Evolutionary conservation across 768 basidiomycete species (phyloP).

Genomic region (Asterophora lycoperdoides): DNA sequence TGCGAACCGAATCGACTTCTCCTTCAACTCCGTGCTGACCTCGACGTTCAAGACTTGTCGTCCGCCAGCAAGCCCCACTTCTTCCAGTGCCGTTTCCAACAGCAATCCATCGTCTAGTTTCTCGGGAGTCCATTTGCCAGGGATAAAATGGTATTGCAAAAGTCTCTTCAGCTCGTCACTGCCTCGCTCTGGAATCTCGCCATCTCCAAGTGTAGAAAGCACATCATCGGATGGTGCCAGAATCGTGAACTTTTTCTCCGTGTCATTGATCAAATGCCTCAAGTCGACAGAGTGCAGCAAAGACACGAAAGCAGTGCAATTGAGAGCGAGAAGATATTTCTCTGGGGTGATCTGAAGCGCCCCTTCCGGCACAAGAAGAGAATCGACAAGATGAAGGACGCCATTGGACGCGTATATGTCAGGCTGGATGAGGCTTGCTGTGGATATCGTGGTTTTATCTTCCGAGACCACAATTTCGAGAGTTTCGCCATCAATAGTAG

Average conservation of each 20-base stretch:
- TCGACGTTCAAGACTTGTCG: conserved; percentile 68
- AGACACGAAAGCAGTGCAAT: conserved; percentile 88
- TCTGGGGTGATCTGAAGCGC: conserved; percentile 84
- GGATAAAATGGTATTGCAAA: conserved; percentile 88
- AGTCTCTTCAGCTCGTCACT: conserved; percentile 66
- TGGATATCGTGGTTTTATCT: conserved; percentile 52
- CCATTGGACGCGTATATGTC: conserved; percentile 95
- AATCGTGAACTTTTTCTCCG: conserved; percentile 73
- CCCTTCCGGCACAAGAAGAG: conserved; percentile 73
- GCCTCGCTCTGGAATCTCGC: conserved; percentile 59
- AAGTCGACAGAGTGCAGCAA: conserved; percentile 83
- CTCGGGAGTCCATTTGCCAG: conserved; percentile 67
- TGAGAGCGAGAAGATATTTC: conserved; percentile 88
- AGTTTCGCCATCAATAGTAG: conserved; percentile 60
- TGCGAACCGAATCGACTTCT: conserved; percentile 69
- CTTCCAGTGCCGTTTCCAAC: conserved; percentile 73
- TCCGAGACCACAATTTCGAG: conserved; percentile 56
- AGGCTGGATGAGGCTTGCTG: conserved; percentile 58
- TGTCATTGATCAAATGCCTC: conserved; percentile 63
- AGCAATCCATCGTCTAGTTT: conserved; percentile 73
- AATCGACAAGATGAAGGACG: conserved; percentile 85
- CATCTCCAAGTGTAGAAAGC: conserved; percentile 49
- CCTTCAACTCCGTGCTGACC: conserved; percentile 49
- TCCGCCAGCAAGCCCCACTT: conserved; percentile 64
- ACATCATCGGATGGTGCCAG: conserved; percentile 91